A percentile compares a stretch with the other conserved stretches of the same genome.
Conservation (phyloP, 2,329 filamentous ascomycete species). For the Curvularia spicifera region DNA sequence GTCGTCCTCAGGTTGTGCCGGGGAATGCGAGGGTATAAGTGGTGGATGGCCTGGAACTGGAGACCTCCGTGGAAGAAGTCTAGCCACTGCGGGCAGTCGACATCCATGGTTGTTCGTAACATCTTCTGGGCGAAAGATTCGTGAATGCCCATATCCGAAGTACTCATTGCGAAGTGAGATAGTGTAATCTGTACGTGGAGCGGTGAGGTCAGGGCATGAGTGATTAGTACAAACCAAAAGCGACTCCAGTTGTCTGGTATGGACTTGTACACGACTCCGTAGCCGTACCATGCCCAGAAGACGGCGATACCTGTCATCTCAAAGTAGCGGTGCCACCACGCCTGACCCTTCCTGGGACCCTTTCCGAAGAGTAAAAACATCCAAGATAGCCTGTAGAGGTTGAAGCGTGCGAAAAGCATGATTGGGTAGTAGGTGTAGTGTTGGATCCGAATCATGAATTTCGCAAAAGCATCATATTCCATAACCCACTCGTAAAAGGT, state of each 20-base stretch:
- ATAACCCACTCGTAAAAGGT: slow-evolving; percentile 71
- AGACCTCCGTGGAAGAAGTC: slow-evolving; percentile 75
- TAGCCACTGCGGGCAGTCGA: slow-evolving; percentile 74
- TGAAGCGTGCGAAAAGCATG: slow-evolving; percentile 73
- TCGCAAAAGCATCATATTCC: slow-evolving; percentile 66
- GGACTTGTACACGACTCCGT: slow-evolving; percentile 65
- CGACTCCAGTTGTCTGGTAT: slow-evolving; percentile 66
- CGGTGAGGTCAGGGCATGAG: slow-evolving; percentile 70
- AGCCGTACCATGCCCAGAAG: slow-evolving; percentile 74
- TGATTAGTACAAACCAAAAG: slow-evolving; percentile 67
- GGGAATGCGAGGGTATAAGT: slow-evolving; percentile 71
- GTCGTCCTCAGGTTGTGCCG: slow-evolving; percentile 69
- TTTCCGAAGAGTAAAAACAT: slow-evolving; percentile 64
- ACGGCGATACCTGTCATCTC: slow-evolving; percentile 68
- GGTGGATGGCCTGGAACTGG: slow-evolving; percentile 75
- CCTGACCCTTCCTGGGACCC: slow-evolving; percentile 64
- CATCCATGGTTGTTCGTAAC: slow-evolving; percentile 75
- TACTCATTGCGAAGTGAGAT: slow-evolving; percentile 75
- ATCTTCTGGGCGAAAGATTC: slow-evolving; percentile 74
- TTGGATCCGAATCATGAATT: slow-evolving; percentile 66
- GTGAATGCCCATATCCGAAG: slow-evolving; percentile 65
- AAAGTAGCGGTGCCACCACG: slow-evolving; percentile 71
- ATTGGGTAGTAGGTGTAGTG: slow-evolving; percentile 72
- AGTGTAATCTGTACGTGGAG: slow-evolving; percentile 76
- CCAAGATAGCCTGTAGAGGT: slow-evolving; percentile 73